These are phyloP conservation scores for Pisolithus thermaeus DNA, from an alignment of 1,284 basidiomycete genomes.

Conservation along the genomic window DNA sequence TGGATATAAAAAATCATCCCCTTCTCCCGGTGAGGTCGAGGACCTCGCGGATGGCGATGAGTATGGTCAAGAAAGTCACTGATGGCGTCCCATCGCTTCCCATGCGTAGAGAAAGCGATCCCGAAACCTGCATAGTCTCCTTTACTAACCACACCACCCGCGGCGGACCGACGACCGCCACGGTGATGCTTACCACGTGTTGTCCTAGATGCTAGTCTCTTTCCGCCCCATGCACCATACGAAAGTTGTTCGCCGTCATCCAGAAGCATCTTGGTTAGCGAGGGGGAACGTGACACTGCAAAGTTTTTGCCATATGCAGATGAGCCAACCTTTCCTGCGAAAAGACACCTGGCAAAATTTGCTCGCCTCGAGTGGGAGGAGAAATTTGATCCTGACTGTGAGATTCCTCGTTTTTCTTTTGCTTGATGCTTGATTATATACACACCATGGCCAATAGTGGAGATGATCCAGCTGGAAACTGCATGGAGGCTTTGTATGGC, in stretches of 20 bases:
- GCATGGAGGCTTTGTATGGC: slow-evolving; percentile 31
- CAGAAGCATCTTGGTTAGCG: slow-evolving; percentile 39
- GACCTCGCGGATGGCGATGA: slow-evolving; percentile 11
- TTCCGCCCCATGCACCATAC: slow-evolving; percentile 36
- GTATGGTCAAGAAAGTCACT: slow-evolving; percentile 5
- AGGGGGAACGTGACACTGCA: slow-evolving; percentile 31
- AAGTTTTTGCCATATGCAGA: slow-evolving; percentile 54
- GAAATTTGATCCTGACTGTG: slow-evolving; percentile 45
- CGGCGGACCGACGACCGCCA: not conserved
- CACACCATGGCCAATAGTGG: slow-evolving; percentile 27
- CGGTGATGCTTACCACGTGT: slow-evolving; percentile 11
- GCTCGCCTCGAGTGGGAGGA: slow-evolving; percentile 42
- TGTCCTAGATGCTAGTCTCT: slow-evolving; percentile 4
- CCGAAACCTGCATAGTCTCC: not conserved
- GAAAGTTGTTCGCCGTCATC: slow-evolving; percentile 45
- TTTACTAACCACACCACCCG: slow-evolving; percentile 6
- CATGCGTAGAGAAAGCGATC: not conserved
- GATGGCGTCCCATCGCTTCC: not conserved
- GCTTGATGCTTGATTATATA: not conserved
- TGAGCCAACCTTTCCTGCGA: slow-evolving; percentile 39
- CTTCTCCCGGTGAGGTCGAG: slow-evolving; percentile 6
- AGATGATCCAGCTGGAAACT: slow-evolving; percentile 43
- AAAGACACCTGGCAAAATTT: slow-evolving; percentile 34
- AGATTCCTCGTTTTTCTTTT: slow-evolving; percentile 13
- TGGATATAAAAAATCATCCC: slow-evolving; percentile 1